Evolutionary conservation across 345 rosid genomes (phyloP).

Genomic region (Carallia brachiata): DNA sequence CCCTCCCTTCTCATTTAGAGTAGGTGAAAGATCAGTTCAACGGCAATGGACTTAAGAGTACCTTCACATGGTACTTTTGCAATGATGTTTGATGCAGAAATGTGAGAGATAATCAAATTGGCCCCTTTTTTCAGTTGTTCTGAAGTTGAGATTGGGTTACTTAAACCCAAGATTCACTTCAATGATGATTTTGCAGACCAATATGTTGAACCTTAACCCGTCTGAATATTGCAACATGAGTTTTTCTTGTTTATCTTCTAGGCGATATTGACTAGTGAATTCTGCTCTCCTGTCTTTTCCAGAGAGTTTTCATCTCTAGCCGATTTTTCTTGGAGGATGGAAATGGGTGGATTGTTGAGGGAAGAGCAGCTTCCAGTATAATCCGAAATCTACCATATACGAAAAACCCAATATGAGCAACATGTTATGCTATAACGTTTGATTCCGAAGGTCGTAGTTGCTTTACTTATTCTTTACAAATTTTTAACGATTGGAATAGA

Average conservation of each 20-base stretch:
- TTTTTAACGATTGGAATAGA: constrained; percentile 5
- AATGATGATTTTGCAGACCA: constrained; percentile 7
- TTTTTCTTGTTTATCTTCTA: not conserved
- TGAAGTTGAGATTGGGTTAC: constrained; percentile 7
- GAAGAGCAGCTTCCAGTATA: constrained; percentile 54
- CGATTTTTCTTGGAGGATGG: constrained; percentile 92
- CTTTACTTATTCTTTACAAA: constrained; percentile 8
- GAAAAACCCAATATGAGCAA: constrained; percentile 4
- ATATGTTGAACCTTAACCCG: constrained; percentile 7
- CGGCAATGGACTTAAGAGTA: too few species aligned
- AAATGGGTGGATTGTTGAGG: constrained; percentile 70
- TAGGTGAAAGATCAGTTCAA: too few species aligned
- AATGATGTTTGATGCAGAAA: too few species aligned
- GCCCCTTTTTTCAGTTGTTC: not conserved
- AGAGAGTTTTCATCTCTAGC: constrained; percentile 75
- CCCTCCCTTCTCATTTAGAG: too few species aligned
- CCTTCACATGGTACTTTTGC: too few species aligned
- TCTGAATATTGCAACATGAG: not conserved
- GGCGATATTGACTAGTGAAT: not conserved
- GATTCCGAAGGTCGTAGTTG: constrained; percentile 11
- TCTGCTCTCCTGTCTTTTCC: constrained; percentile 13
- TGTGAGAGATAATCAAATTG: too few species aligned
- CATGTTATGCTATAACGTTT: constrained; percentile 29
- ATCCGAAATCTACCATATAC: constrained; percentile 10
- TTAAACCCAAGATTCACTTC: not conserved